Evolutionary conservation across 2,329 filamentous ascomycete species (phyloP), one percentile per base, ranked within the genome.

Genomic region (Reticulascus tulasneorum): DNA sequence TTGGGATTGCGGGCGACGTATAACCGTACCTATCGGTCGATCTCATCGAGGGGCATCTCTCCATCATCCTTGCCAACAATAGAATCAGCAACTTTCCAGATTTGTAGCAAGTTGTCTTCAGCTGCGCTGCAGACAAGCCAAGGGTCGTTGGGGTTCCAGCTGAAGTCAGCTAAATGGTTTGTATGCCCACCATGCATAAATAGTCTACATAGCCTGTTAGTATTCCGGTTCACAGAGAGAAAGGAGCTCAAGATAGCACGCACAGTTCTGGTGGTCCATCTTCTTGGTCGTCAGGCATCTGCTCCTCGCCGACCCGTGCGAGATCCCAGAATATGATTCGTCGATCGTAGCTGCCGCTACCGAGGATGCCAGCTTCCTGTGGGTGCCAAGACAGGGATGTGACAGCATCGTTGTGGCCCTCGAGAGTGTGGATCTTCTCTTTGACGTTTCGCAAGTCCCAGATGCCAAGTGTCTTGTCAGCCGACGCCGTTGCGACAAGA

Each of bases 141-240:
- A 5, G 91, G 90, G 53, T 96, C 89, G 58, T 94, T 95, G 49
- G 81, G 79, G 63, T 98, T 98, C 91, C 91, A 98, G 64, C 85
- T 91, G 56, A 98, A 98, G 63, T 98, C 94, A 23, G 87, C 89
- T 44, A 98, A 79, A 48, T 94, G 85, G 64, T 96, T 96, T 9
- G 93, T 98, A 67, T 98, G 94, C 21, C 93, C 93, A 43, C 93
- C 93, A 54, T 98, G 93, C 90, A 98, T 97, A 66, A 98, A 98
- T 2, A 98, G 69, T 29, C 86, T 89, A 40, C 6, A 25, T 35
- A 22, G 6, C 13, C 5, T 47, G 47, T 57, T 47, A 59, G 49
- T 33, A 41, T 25, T 5, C 10, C 13, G 5, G 11, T 9, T 2
- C 9, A 9, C 8, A 8, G 22, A 19, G 16, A 5, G 24, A 12